phyloP scores from a whole-genome alignment of 225 moss, liverwort and hornwort genomes.

The Polytrichum formosum region DNA sequence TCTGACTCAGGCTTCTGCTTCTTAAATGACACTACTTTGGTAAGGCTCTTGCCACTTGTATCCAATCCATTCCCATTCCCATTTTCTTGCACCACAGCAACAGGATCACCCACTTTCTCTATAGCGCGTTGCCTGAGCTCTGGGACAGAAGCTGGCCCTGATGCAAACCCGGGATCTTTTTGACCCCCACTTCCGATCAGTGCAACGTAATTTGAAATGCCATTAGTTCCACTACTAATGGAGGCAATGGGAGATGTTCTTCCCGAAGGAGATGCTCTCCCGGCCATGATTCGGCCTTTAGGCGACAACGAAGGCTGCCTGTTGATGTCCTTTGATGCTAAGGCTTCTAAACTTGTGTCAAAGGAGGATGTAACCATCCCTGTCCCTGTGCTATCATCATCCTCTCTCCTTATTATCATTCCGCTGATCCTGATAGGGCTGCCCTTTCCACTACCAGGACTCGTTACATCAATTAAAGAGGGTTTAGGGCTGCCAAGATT shows the following conservation, averaged over 20 bases:
- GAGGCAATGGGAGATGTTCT: slow-evolving; percentile 17
- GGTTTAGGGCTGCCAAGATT: slow-evolving; percentile 9
- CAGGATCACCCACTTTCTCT: slow-evolving; percentile 35
- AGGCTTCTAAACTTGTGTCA: slow-evolving; percentile 10
- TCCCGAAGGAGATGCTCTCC: slow-evolving; percentile 7
- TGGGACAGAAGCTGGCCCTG: slow-evolving; percentile 27
- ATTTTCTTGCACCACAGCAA: slow-evolving; percentile 41
- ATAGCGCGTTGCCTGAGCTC: slow-evolving; percentile 76
- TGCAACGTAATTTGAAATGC: slow-evolving; percentile 23
- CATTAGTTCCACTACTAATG: slow-evolving; percentile 6
- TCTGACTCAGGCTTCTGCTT: slow-evolving; percentile 37
- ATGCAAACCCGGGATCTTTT: slow-evolving; percentile 45
- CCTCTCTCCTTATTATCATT: not conserved
- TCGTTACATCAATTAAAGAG: not conserved
- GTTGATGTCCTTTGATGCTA: slow-evolving; percentile 2
- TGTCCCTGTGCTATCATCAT: slow-evolving; percentile 7
- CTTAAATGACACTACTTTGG: slow-evolving; percentile 38
- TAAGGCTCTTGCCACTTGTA: slow-evolving; percentile 16
- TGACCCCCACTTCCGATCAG: slow-evolving; percentile 49
- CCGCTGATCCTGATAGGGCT: not conserved
- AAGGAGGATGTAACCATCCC: not conserved
- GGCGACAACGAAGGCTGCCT: slow-evolving; percentile 18
- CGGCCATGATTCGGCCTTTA: slow-evolving; percentile 8
- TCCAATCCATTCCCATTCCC: slow-evolving; percentile 20
- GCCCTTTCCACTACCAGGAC: slow-evolving; percentile 12